Percentiles rank a stretch among this genome's conserved stretches.
phyloP scores from a whole-genome alignment of 179 eudicot genomes.

The Gypsophila paniculata region DNA sequence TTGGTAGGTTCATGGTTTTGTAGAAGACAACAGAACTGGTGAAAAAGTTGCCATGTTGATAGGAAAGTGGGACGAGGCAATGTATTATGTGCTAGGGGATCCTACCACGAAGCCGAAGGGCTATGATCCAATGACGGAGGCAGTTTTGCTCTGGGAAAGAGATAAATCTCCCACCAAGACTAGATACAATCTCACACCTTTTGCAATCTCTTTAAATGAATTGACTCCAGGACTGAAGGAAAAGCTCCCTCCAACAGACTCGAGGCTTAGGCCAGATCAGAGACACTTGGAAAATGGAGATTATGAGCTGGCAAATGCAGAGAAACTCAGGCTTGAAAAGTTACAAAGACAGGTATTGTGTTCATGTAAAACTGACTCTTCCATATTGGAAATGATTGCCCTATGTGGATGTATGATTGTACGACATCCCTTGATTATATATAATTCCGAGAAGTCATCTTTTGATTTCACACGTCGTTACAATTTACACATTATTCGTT shows the following conservation, averaged over 20 bases:
- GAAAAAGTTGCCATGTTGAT: conserved; percentile 89
- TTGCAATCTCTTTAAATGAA: conserved; percentile 92
- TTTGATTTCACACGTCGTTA: background rate
- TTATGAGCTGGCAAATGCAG: conserved; percentile 86
- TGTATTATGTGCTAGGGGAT: conserved; percentile 94
- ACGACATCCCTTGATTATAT: background rate
- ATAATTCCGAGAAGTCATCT: background rate
- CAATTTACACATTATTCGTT: background rate
- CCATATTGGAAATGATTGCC: too few relatives aligned
- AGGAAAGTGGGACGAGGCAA: conserved; percentile 99
- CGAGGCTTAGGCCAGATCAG: conserved; percentile 94
- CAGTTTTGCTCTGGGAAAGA: conserved; percentile 91
- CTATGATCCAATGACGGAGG: conserved; percentile 96
- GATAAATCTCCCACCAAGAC: conserved; percentile 70
- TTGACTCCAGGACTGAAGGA: conserved; percentile 68
- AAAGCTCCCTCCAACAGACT: conserved; percentile 92
- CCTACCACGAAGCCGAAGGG: conserved; percentile 87
- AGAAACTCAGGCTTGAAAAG: conserved; percentile 94
- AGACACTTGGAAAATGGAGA: conserved; percentile 95
- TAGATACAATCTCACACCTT: conserved; percentile 81
- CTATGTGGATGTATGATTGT: conserved; percentile 10
- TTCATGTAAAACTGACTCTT: background rate
- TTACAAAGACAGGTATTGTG: conserved; percentile 81
- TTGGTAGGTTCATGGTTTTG: conserved; percentile 88
- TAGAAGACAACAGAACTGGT: conserved; percentile 88